Conservation (phyloP, 352 stramenopile species). For the Pythium rishiriense region DNA sequence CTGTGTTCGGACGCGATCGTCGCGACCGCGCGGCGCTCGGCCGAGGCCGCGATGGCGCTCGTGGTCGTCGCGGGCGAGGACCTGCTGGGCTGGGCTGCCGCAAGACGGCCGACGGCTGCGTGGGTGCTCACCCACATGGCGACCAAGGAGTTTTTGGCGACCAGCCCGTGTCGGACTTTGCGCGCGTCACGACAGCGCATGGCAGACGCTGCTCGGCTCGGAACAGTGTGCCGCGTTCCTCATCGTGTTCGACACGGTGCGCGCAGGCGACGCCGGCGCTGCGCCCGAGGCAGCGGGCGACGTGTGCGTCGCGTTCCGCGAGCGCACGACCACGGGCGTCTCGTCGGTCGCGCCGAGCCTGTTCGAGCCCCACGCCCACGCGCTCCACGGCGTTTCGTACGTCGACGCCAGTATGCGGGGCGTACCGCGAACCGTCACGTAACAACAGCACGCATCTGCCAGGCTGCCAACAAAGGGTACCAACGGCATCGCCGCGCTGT, state of each 20-base stretch:
- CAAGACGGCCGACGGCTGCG: slow-evolving; percentile 8
- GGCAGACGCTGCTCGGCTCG: slow-evolving; percentile 12
- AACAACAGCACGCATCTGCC: no score
- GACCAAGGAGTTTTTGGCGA: slow-evolving; percentile 22
- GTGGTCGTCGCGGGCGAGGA: background rate
- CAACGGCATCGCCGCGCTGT: no score
- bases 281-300: slow-evolving; percentile 14
- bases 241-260: slow-evolving; percentile 24
- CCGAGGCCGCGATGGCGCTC: slow-evolving; percentile 12
- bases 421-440: no score
- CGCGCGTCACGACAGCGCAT: slow-evolving; percentile 15
- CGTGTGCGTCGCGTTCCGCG: slow-evolving; percentile 25
- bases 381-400: slow-evolving; percentile 17
- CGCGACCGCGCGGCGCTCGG: slow-evolving; percentile 17
- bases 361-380: slow-evolving; percentile 8
- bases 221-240: slow-evolving; percentile 19
- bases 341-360: slow-evolving; percentile 20
- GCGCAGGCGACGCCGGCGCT: background rate
- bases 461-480: no score
- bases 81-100: slow-evolving; percentile 21
- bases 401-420: slow-evolving; percentile 24
- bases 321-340: slow-evolving; percentile 20
- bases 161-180: slow-evolving; percentile 1
- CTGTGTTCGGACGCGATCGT: slow-evolving; percentile 25
- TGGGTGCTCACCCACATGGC: slow-evolving; percentile 16